These are phyloP conservation scores for Suillus paluster DNA, from an alignment of 768 basidiomycete species.

Conservation along the genomic window DNA sequence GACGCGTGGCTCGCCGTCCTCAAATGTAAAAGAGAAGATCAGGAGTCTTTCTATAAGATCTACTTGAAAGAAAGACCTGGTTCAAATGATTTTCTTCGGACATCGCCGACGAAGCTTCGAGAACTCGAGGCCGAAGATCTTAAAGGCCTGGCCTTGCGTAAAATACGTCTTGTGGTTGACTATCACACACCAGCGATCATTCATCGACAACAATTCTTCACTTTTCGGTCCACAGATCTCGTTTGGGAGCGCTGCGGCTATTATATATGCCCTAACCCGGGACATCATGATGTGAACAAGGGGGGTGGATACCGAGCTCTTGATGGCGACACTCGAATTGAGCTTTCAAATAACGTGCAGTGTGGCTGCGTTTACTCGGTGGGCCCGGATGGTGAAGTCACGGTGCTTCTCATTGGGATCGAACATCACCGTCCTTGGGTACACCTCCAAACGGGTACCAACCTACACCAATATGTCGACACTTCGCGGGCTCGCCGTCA, in stretches of 20 bases:
- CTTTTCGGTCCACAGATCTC: background rate
- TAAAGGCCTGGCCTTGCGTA: background rate
- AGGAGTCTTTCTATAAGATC: background rate
- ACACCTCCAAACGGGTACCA: background rate
- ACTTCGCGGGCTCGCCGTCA: background rate
- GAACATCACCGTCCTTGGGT: background rate
- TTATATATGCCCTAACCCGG: background rate
- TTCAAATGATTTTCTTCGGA: background rate
- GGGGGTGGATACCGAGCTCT: background rate
- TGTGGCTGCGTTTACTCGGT: background rate
- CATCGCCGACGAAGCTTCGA: background rate
- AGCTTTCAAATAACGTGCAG: background rate
- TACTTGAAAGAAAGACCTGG: background rate
- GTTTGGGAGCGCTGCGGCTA: background rate
- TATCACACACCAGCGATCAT: background rate
- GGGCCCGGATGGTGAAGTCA: background rate
- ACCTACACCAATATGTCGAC: background rate
- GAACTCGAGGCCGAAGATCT: background rate
- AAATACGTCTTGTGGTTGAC: background rate
- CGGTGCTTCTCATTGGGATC: background rate
- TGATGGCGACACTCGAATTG: background rate
- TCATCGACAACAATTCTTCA: background rate
- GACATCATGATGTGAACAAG: background rate
- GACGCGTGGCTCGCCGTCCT: slow-evolving; percentile 10
- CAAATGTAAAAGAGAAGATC: background rate